Percentiles rank a stretch among this genome's conserved stretches.
phyloP scores from a whole-genome alignment of 495 filamentous ascomycete genomes.

The Tuber microsphaerosporum region DNA sequence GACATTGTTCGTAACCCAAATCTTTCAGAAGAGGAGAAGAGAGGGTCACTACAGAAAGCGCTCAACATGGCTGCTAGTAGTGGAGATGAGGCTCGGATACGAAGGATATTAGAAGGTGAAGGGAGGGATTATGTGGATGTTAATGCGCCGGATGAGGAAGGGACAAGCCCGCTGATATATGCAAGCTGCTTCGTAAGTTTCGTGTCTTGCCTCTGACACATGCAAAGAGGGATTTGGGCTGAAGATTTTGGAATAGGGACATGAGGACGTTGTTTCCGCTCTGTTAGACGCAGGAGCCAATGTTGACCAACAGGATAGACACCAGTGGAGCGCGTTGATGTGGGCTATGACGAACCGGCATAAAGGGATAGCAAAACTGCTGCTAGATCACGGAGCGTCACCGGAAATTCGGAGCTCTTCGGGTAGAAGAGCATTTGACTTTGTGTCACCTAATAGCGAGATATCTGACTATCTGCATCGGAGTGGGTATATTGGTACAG shows the following conservation, averaged over 20 bases:
- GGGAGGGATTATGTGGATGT: constrained; percentile 75
- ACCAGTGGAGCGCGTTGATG: constrained; percentile 97
- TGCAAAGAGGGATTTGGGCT: constrained; percentile 12
- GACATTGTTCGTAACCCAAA: constrained; percentile 65
- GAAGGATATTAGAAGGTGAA: constrained; percentile 65
- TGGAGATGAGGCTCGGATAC: constrained; percentile 76
- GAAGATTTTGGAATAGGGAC: constrained; percentile 54
- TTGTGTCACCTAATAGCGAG: constrained; percentile 87
- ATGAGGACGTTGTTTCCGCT: constrained; percentile 78
- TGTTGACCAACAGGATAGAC: constrained; percentile 87
- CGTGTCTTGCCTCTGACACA: constrained; percentile 10
- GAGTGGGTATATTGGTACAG: constrained; percentile 73
- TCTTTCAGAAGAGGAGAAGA: constrained; percentile 70
- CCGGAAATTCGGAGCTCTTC: constrained; percentile 88
- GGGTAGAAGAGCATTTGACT: constrained; percentile 93
- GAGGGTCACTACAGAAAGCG: constrained; percentile 69
- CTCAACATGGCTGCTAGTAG: constrained; percentile 96
- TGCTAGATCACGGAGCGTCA: constrained; percentile 91
- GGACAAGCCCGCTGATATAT: constrained; percentile 90
- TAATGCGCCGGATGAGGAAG: constrained; percentile 87
- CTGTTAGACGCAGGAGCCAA: constrained; percentile 82
- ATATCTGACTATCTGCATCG: constrained; percentile 91
- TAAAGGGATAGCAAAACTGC: constrained; percentile 82
- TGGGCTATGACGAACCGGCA: constrained; percentile 99
- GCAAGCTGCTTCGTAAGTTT: constrained; percentile 92